Evolutionary conservation across 2,329 filamentous ascomycete genomes (phyloP).

Genomic region (Davidsoniella australis): DNA sequence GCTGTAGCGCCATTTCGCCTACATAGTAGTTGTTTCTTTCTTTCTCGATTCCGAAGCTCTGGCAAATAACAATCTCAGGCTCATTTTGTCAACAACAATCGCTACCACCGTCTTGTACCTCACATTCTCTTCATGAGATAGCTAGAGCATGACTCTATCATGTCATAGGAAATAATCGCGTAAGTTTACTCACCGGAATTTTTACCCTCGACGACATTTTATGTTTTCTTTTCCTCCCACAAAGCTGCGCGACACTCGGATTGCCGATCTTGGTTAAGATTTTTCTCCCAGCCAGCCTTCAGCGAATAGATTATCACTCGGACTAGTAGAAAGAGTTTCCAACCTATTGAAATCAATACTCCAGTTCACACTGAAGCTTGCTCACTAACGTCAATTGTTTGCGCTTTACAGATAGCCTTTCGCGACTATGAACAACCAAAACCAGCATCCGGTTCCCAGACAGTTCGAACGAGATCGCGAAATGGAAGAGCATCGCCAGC

Average conservation of each 20-base stretch:
- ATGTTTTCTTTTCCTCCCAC: not conserved
- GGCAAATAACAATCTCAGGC: too few species aligned
- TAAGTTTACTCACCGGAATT: too few species aligned
- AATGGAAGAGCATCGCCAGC: constrained; percentile 30
- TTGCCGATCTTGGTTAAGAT: not conserved
- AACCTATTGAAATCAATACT: too few species aligned
- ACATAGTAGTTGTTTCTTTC: constrained; percentile 4
- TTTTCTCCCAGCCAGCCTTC: not conserved
- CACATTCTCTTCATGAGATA: too few species aligned
- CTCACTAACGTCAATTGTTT: not conserved
- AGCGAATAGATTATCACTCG: not conserved
- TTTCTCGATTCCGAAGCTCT: constrained; percentile 6
- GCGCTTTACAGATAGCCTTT: constrained; percentile 6
- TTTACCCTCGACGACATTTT: too few species aligned
- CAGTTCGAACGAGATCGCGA: constrained; percentile 33
- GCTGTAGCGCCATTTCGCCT: constrained; percentile 11
- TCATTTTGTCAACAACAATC: too few species aligned
- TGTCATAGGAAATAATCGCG: too few species aligned
- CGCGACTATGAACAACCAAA: constrained; percentile 30
- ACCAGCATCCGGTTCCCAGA: constrained; percentile 23
- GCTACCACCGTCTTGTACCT: too few species aligned
- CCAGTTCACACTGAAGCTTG: not conserved
- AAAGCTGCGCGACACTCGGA: not conserved
- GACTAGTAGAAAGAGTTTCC: too few species aligned
- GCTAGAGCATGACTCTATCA: too few species aligned